Conservation (phyloP, 768 basidiomycete genomes). For the Mycena albidolilacea region DNA sequence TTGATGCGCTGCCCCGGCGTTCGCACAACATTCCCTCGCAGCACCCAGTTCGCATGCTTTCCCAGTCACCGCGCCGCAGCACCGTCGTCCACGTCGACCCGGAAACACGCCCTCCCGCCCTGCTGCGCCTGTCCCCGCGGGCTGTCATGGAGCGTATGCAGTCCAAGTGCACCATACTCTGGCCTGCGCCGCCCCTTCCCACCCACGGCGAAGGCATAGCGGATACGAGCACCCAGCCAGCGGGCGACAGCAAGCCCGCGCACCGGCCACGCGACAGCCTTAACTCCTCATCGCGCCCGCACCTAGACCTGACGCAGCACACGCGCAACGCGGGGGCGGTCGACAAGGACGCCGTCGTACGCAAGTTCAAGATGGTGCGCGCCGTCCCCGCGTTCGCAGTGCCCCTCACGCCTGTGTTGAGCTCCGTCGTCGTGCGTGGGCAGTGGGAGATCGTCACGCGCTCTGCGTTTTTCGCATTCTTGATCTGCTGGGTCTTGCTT, state of each 20-base stretch:
- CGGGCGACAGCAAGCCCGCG: conserved; percentile 26
- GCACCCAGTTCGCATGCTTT: conserved; percentile 15
- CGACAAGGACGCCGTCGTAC: conserved; percentile 45
- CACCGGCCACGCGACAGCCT: conserved; percentile 34
- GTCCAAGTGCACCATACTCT: conserved; percentile 53
- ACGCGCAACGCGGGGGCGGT: conserved; percentile 27
- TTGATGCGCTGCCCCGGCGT: conserved; percentile 63
- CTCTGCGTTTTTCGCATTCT: conserved; percentile 63
- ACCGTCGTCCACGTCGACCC: conserved; percentile 42
- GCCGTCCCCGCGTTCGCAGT: conserved; percentile 80
- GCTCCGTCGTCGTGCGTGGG: conserved; percentile 79
- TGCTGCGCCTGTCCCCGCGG: conserved; percentile 43
- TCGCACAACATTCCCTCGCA: conserved; percentile 18
- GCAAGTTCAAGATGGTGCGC: conserved; percentile 59
- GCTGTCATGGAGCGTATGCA: conserved; percentile 60
- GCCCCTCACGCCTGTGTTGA: conserved; percentile 79
- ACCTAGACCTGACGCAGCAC: conserved; percentile 28
- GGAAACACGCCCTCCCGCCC: conserved; percentile 39
- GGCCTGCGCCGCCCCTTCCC: neutral
- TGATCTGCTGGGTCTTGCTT: conserved; percentile 59
- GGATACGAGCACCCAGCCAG: neutral
- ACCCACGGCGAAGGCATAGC: neutral
- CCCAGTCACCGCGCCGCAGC: conserved; percentile 16
- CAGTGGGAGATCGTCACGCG: conserved; percentile 90
- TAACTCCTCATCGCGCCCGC: conserved; percentile 24